Evolutionary conservation across 371 early-diverging fungal species (phyloP).

Genomic region (Actinomortierella ambigua): DNA sequence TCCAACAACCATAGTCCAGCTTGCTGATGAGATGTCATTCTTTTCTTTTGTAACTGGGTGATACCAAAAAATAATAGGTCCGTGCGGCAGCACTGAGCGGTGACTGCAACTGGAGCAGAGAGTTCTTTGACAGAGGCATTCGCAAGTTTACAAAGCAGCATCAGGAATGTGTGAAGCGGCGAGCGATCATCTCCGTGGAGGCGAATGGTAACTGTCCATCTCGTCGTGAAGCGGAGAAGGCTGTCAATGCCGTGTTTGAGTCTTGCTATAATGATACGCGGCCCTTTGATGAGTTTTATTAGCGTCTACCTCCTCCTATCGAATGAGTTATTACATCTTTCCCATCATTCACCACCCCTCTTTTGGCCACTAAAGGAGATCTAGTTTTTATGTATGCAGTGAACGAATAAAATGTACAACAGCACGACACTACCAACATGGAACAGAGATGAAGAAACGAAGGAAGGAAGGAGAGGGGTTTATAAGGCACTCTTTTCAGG

Average conservation of each 20-base stretch:
- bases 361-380: too few relatives aligned
- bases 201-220: slow-evolving; percentile 79
- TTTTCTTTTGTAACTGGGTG: not conserved
- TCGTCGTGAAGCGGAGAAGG: slow-evolving; percentile 82
- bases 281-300: slow-evolving; percentile 95
- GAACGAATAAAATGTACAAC: not conserved
- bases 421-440: not conserved
- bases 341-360: too few relatives aligned
- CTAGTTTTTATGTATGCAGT: not conserved
- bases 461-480: not conserved
- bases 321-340: too few relatives aligned
- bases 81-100: slow-evolving; percentile 92
- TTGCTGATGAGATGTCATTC: not conserved
- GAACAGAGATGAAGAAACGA: not conserved
- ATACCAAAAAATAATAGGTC: slow-evolving; percentile 53
- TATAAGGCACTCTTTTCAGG: slow-evolving; percentile 36
- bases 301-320: too few relatives aligned
- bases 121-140: slow-evolving; percentile 79
- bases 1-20: not conserved
- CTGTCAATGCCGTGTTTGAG: slow-evolving; percentile 87
- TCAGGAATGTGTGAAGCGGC: slow-evolving; percentile 90
- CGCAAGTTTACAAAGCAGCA: slow-evolving; percentile 87
- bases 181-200: slow-evolving; percentile 81
- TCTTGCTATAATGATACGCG: slow-evolving; percentile 92
- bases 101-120: slow-evolving; percentile 90